Base-by-base conservation (phyloP, 805 yeast species). In the Kluyveromyces starmeri region DNA sequence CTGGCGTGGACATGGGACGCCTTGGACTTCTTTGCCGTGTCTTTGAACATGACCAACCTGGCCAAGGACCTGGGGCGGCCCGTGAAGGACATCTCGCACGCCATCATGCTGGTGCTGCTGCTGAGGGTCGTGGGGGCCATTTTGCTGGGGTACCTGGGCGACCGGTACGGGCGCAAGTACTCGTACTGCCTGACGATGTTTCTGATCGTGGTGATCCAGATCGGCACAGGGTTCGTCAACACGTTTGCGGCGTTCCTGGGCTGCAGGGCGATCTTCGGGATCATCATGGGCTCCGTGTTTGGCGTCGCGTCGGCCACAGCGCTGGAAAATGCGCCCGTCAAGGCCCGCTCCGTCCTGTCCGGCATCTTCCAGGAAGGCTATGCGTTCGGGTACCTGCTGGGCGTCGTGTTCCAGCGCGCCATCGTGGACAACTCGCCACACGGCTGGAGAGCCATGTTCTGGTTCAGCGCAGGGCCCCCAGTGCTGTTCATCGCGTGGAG, bases 351-450 rank as follows among this genome's bases (percentile, higher is more conserved):
- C 29, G 64, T 76, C 38, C 56, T 78, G 31, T 70, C 78, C 22
- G 84, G 83, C 31, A 55, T 82, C 27, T 72, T 84, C 51, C 94
- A 83, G 58, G 81, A 83, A 53, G 94, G 94, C 41, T 84, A 78
- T 45, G 78, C 82, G 1, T 67, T 78, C 31, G 86, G 86, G 16
- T 78, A 76, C 46, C 58, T 78, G 17, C 50, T 78, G 39, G 83
- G 76, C 5, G 82, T 76, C 32, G 63, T 77, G 16, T 78, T 77
- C 60, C 71, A 71, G 41, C 64, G 84, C 52, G 80, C 79, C 21
- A 70, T 78, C 40, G 73, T 70, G 7, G 71, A 68, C 48, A 70
- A 65, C 39, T 61, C 76, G 4, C 45, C 60, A 1, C 64, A 72
- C 38, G 61, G 65, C 0, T 78, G 85, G 85, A 70, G 82, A 57